A percentile compares a stretch with the other conserved stretches of the same genome.
Conservation (phyloP, 2,329 filamentous ascomycete genomes). For the Fusarium phyllophilum region DNA sequence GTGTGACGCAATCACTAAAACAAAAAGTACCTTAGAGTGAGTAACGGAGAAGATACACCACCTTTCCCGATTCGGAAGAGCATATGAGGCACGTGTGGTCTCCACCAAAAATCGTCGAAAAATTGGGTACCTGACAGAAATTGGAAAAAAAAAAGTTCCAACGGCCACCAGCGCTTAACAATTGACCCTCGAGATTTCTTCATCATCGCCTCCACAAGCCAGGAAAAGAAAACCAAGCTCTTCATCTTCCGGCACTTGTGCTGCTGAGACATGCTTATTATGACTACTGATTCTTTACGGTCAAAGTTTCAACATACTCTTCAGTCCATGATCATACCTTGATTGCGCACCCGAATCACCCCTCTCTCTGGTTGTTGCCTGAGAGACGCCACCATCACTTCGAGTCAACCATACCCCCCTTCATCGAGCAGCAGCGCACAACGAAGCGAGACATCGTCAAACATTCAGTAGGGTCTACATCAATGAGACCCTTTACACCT, state of each 20-base stretch:
- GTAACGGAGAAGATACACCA: background rate
- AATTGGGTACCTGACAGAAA: slow-evolving; percentile 35
- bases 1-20: slow-evolving; percentile 17
- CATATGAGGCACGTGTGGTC: slow-evolving; percentile 44
- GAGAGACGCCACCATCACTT: slow-evolving; percentile 39
- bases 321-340: slow-evolving; percentile 41
- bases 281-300: slow-evolving; percentile 37
- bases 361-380: slow-evolving; percentile 43
- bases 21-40: slow-evolving; percentile 10
- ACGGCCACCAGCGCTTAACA: slow-evolving; percentile 31
- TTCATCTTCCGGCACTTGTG: slow-evolving; percentile 15
- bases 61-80: slow-evolving; percentile 1
- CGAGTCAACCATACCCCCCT: slow-evolving; percentile 6
- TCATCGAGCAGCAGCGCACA: slow-evolving; percentile 14
- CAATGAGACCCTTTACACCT: slow-evolving; percentile 48
- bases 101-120: slow-evolving; percentile 45
- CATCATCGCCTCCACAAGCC: slow-evolving; percentile 6
- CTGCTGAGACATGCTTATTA: slow-evolving; percentile 39
- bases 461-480: slow-evolving; percentile 17
- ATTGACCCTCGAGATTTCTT: slow-evolving; percentile 17
- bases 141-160: slow-evolving; percentile 39
- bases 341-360: slow-evolving; percentile 12
- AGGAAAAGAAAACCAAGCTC: background rate
- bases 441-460: slow-evolving; percentile 15
- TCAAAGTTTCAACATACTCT: slow-evolving; percentile 35